Conservation (phyloP, 2,329 filamentous ascomycete species). For the Orbilia brochopaga region DNA sequence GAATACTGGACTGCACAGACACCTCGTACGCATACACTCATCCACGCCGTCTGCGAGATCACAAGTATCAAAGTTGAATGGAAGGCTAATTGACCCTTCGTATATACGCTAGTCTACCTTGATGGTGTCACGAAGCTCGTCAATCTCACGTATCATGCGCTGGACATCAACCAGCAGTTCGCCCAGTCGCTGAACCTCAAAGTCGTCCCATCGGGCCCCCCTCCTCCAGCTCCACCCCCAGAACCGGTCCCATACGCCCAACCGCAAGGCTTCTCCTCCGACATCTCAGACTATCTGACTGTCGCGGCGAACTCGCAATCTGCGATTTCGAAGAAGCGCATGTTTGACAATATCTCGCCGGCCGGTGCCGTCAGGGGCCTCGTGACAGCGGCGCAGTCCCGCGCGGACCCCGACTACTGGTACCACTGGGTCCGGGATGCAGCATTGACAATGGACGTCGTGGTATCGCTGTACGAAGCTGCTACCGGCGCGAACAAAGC, state of each 20-base stretch:
- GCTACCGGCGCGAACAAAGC: conserved; percentile 31
- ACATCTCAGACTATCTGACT: conserved; percentile 36
- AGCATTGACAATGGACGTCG: conserved; percentile 59
- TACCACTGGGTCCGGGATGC: conserved; percentile 62
- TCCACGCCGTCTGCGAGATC: neutral
- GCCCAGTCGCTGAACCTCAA: conserved; percentile 27
- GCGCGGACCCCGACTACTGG: conserved; percentile 59
- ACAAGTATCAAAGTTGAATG: conserved; percentile 2
- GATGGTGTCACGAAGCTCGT: conserved; percentile 39
- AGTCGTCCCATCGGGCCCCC: conserved; percentile 31
- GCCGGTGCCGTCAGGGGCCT: conserved; percentile 57
- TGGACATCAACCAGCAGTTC: conserved; percentile 34
- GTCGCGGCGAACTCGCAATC: conserved; percentile 35
- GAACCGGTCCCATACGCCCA: conserved; percentile 31
- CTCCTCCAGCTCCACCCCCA: conserved; percentile 36
- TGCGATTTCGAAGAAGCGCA: conserved; percentile 51
- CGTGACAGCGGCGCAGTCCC: conserved; percentile 60
- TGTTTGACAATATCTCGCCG: conserved; percentile 60
- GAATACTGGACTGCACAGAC: conserved; percentile 46
- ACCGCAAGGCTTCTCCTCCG: conserved; percentile 41
- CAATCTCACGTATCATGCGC: conserved; percentile 44
- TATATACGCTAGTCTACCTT: conserved; percentile 21
- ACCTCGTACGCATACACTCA: conserved; percentile 21
- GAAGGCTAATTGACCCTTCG: neutral
- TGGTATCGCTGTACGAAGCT: conserved; percentile 58